Base-by-base conservation (phyloP, 371 early-diverging fungal species). In the Mucor lusitanicus region DNA sequence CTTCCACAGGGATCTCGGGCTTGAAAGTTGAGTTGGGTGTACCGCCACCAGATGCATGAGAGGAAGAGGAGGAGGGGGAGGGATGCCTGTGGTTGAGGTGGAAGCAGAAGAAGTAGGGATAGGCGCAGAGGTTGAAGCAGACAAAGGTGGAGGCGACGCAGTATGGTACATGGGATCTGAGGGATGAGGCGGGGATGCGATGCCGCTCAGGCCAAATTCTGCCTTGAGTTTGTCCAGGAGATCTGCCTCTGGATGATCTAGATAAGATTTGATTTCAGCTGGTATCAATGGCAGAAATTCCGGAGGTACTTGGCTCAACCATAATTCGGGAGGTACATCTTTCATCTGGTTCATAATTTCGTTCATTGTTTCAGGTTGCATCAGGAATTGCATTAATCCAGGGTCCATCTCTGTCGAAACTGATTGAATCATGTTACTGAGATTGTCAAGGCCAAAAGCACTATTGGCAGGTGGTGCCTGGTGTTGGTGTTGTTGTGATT, bases 271-370 rank as follows among this genome's bases (percentile, higher is more conserved):
- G 23, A 72, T 67, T 48, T 56, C 67, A n/a, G 64, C 30, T 12
- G 71, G 71, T 25, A 71, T 67, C 5, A 71, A 27, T 6, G 60
- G 33, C 1, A 35, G 21, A n/a, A 71, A 15, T 25, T 67, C 67
- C 12, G 67, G 46, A 25, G 71, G 71, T 8, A 71, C 44, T 21
- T 59, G 33, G 39, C 37, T 59, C 17, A 67, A 28, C 64, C 67
- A 63, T 2, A 63, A 15, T 25, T 67, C 64, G 17, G 67, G 60
- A 9, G 71, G 71, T 21, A 63, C 61, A 58, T 71, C 71, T 32
- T 68, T 68, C 46, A 67, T 63, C n/a, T 60, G 55, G 27, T 32
- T 33, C 32, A 64, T 58, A 3, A 72, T 55, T 8, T 68, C 68
- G 6, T 35, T 60, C 2, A 72, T 42, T 21, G 40, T 46, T 23